phyloP scores from a whole-genome alignment of 805 yeast genomes.

The Cyberlindnera mississippiensis region DNA sequence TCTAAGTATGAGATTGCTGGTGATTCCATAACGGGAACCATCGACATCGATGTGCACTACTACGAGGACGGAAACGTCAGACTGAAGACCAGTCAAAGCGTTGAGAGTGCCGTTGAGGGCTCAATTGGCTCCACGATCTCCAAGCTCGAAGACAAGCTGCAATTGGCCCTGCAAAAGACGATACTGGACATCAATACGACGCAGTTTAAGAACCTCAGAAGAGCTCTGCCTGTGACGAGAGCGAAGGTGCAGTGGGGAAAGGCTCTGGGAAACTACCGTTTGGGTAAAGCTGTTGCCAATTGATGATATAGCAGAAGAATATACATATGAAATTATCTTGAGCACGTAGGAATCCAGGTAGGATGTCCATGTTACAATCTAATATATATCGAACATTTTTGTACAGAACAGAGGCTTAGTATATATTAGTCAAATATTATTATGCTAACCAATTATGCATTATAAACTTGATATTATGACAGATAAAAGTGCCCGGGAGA shows the following conservation, averaged over 20 bases:
- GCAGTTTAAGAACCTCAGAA: constrained; percentile 78
- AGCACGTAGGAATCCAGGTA: neutral
- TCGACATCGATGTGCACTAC: constrained; percentile 78
- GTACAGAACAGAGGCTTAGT: too few species aligned
- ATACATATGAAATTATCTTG: neutral
- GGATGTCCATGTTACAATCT: neutral
- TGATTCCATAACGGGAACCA: constrained; percentile 44
- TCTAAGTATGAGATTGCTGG: constrained; percentile 50
- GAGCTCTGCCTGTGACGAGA: constrained; percentile 89
- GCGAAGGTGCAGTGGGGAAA: constrained; percentile 94
- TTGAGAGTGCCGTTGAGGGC: constrained; percentile 23
- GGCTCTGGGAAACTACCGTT: constrained; percentile 82
- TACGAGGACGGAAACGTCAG: constrained; percentile 96
- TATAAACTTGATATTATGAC: too few species aligned
- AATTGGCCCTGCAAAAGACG: constrained; percentile 53
- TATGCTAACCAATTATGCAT: too few species aligned
- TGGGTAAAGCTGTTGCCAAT: constrained; percentile 73
- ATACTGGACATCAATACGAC: constrained; percentile 73
- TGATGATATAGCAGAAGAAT: neutral
- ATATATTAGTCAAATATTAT: too few species aligned
- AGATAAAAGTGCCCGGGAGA: too few species aligned
- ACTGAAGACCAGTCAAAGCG: constrained; percentile 45
- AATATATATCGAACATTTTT: too few species aligned
- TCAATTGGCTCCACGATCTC: constrained; percentile 44
- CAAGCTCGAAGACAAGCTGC: constrained; percentile 54